Percentiles rank a stretch among this genome's conserved stretches.
phyloP scores from a whole-genome alignment of 371 early-diverging fungal species.

The Zychaea mexicana region DNA sequence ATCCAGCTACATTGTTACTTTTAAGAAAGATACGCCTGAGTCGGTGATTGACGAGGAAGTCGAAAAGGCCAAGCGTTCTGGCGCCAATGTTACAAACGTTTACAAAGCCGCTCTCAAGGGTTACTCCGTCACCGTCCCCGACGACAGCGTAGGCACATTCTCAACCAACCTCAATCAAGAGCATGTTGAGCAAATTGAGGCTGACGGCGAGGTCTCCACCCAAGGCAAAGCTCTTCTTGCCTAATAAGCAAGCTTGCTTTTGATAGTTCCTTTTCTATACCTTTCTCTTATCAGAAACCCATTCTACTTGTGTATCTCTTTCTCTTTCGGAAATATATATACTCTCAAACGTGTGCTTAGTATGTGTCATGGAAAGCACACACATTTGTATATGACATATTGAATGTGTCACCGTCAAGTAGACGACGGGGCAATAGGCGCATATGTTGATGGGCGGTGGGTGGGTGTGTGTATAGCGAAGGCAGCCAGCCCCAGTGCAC shows the following conservation, averaged over 20 bases:
- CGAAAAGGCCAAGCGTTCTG: conserved; percentile 35
- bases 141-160: conserved; percentile 26
- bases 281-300: background rate
- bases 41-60: conserved; percentile 42
- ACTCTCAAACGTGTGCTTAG: no score
- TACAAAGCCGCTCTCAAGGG: conserved; percentile 45
- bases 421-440: no score
- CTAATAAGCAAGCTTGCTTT: no score
- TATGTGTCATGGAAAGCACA: no score
- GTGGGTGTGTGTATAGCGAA: no score
- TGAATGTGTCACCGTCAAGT: no score
- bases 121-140: conserved; percentile 54
- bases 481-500: no score
- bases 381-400: no score
- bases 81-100: conserved; percentile 37
- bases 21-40: conserved; percentile 46
- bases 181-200: conserved; percentile 44
- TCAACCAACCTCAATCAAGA: conserved; percentile 30
- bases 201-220: conserved; percentile 58
- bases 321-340: no score
- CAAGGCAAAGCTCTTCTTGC: conserved; percentile 31
- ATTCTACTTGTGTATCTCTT: background rate
- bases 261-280: background rate
- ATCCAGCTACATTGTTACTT: conserved; percentile 46
- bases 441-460: no score